Base-by-base conservation (phyloP, 2,329 filamentous ascomycete genomes). In the Ascochyta pisi region DNA sequence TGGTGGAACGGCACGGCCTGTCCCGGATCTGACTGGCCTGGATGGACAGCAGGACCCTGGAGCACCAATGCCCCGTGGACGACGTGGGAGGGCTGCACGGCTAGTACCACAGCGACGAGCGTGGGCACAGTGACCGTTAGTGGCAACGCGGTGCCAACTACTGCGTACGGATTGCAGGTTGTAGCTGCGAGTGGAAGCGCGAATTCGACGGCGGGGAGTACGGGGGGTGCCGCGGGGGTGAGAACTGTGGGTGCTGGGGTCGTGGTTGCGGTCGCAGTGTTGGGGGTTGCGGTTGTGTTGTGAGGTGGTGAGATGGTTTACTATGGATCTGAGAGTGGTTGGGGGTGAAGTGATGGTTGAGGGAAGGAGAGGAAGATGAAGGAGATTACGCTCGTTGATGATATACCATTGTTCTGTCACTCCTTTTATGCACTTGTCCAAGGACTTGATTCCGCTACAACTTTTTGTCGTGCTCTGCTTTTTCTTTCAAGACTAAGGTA, bases 21-120 rank as follows among this genome's bases (percentile, higher is more conserved):
- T 33, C 73, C 73, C 0, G 57, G 60, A 0, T 62, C 64, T 0
- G 70, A 74, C 49, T 76, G 74, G 74, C 70, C 72, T 9, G 74
- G 74, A 3, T 76, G 73, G 73, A 76, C 74, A 6, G 57, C 64
- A 0, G 73, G 73, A 0, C 65, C 68, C 0, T 76, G 74, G 74
- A 66, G 63, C 24, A 75, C 70, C 10, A 48, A 47, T 34, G 70
- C 73, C 13, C 73, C 73, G 2, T 76, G 74, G 74, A 75, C 70
- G 6, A 69, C 61, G 4, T 76, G 74, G 74, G 50, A 43, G 4
- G 71, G 58, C 0, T 76, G 74, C 43, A 65, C 66, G 7, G 71
- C 66, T 7, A 62, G 41, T 2, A 76, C 73, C 8, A 76, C 71
- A 2, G 65, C 63, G 1, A 73, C 69, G 1, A 71, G 61, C 15